Evolutionary conservation across 1,139 yeast genomes (phyloP), one percentile per base, ranked within the genome.

Genomic region (Saccharomyces hybrid): DNA sequence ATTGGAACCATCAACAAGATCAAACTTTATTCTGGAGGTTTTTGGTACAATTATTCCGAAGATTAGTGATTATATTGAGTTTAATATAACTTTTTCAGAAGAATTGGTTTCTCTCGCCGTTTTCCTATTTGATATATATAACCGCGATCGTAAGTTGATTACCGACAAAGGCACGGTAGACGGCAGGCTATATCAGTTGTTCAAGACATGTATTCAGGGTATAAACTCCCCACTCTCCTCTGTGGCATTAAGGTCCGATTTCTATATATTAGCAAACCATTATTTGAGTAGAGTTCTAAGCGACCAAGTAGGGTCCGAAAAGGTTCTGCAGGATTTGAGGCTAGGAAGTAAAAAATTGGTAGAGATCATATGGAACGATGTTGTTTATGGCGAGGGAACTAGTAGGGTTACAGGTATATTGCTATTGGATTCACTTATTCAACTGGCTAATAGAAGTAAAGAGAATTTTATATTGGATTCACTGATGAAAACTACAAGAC

Each of bases 31-130:
- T 54, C 71, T 88, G 42, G 95, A 87, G 63, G 81, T 88, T 2
- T 82, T 90, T 61, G 95, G 89, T 63, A 75, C 80, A 8, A 76
- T 88, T 16, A 76, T 88, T 27, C 96, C 96, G 1, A 86, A 83
- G 63, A 81, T 90, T 49, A 82, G 82, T 59, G 88, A 83, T 56
- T 89, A 84, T 68, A 78, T 88, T 54, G 88, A 84, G 48, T 70
- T 77, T 23, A 88, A 88, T 63, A 75, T 83, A 5, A 69, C 74
- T 8, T 86, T 84, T 66, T 84, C 96, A 0, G 89, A 85, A 64
- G 95, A 86, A 57, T 72, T 90, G 58, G 85, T 89, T 1, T 84
- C 95, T 0, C 72, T 90, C 52, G 80, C 89, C 63, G 93, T 87
- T 1, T 77, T 86, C 13, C 70, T 90, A 50, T 83, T 85, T 63